Conservation (phyloP, 169 alveolate genomes). For the Miamiensis avidus region DNA sequence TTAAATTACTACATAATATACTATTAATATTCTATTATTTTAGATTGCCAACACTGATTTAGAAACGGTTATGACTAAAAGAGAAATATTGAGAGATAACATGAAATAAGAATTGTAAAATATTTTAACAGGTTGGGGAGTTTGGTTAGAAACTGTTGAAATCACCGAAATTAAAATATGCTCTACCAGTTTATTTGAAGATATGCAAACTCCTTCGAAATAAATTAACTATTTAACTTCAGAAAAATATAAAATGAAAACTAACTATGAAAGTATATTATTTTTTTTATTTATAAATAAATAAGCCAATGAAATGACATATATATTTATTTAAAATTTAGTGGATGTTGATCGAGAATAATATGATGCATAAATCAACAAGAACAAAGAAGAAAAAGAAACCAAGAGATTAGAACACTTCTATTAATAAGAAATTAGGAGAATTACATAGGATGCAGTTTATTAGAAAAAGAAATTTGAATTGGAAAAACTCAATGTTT, state of each 20-base stretch:
- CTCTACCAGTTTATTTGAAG: slow-evolving; percentile 16
- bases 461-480: neutral
- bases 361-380: neutral
- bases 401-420: neutral
- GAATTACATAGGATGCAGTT: neutral
- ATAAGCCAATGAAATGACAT: neutral
- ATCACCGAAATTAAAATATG: slow-evolving; percentile 23
- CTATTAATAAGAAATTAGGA: neutral
- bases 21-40: no score
- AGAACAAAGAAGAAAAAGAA: slow-evolving; percentile 2
- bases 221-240: slow-evolving; percentile 7
- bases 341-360: neutral
- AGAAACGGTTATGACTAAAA: slow-evolving; percentile 2
- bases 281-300: no score
- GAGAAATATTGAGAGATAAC: slow-evolving; percentile 10
- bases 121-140: slow-evolving; percentile 13
- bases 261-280: neutral
- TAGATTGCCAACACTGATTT: slow-evolving; percentile 6
- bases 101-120: slow-evolving; percentile 11
- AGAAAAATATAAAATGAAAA: neutral
- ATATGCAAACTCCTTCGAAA: slow-evolving; percentile 9
- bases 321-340: no score
- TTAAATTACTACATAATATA: no score
- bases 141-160: slow-evolving; percentile 16
- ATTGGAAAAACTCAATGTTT: no score